Conservation (phyloP, 768 basidiomycete genomes). For the Mycena maculata region DNA sequence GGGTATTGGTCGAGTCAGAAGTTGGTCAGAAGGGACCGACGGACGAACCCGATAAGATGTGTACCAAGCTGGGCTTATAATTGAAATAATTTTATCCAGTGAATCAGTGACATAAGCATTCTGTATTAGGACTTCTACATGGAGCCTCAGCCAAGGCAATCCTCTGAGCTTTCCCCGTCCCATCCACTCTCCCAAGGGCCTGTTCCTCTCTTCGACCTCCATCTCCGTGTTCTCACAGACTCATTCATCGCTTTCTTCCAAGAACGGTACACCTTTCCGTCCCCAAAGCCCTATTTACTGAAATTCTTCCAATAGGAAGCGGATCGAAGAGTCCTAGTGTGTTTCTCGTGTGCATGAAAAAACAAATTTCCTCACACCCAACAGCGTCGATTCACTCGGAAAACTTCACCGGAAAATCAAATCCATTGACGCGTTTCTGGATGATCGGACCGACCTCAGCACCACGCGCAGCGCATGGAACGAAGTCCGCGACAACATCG, state of each 20-base stretch:
- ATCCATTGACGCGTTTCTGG: conserved; percentile 75
- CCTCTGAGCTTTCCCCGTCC: conserved; percentile 40
- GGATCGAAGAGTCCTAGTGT: conserved; percentile 89
- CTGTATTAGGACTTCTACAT: not conserved
- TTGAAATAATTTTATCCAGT: no score
- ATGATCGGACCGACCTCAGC: conserved; percentile 75
- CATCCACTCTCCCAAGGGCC: conserved; percentile 62
- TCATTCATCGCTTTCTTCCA: conserved; percentile 88
- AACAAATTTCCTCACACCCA: conserved; percentile 18
- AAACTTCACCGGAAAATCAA: conserved; percentile 80
- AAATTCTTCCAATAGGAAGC: conserved; percentile 62
- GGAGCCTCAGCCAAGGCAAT: conserved; percentile 4
- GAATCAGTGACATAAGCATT: not conserved
- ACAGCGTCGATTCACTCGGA: conserved; percentile 78
- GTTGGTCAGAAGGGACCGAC: no score
- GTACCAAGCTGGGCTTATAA: no score
- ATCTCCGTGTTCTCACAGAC: conserved; percentile 76
- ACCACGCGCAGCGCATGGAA: conserved; percentile 81
- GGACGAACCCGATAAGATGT: no score
- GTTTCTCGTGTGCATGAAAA: conserved; percentile 38
- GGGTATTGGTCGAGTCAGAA: no score
- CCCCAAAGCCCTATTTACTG: conserved; percentile 34
- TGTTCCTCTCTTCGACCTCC: conserved; percentile 75
- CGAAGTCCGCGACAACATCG: conserved; percentile 87
- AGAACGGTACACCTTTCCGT: conserved; percentile 70